A percentile compares a stretch with the other conserved stretches of the same genome.
These are phyloP conservation scores for Exophiala xenobiotica DNA, from an alignment of 2,329 filamentous ascomycete genomes.

Conservation along the genomic window DNA sequence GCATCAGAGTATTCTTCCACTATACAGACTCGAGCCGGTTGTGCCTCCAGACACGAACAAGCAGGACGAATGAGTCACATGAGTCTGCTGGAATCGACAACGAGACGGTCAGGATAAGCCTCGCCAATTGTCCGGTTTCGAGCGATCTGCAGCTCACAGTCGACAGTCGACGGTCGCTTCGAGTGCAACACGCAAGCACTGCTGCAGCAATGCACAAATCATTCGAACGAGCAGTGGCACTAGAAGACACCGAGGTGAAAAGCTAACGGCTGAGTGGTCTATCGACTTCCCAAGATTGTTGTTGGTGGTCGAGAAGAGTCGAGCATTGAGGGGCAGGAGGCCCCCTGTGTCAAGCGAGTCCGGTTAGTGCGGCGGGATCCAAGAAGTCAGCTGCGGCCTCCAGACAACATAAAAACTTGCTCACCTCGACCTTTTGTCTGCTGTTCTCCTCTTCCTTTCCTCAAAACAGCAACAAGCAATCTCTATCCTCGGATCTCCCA, in stretches of 20 bases:
- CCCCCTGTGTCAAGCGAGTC: too few relatives aligned
- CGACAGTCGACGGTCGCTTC: too few relatives aligned
- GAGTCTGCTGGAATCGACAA: background rate
- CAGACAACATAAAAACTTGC: constrained; percentile 20
- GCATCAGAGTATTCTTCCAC: too few relatives aligned
- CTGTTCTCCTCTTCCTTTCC: constrained; percentile 1
- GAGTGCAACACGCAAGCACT: too few relatives aligned
- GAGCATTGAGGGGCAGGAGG: constrained; percentile 2
- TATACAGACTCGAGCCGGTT: too few relatives aligned
- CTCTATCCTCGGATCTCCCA: constrained; percentile 7
- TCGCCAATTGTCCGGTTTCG: too few relatives aligned
- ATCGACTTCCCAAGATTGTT: background rate
- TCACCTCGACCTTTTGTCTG: constrained; percentile 9
- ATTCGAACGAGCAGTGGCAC: background rate
- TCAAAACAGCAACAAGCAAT: constrained; percentile 26
- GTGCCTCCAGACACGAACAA: too few relatives aligned
- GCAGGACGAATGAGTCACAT: background rate
- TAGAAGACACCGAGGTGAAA: background rate
- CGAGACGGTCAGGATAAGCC: background rate
- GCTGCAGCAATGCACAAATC: background rate
- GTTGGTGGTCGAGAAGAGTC: background rate
- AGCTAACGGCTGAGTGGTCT: background rate
- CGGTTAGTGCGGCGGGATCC: constrained; percentile 1
- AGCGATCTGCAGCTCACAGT: too few relatives aligned
- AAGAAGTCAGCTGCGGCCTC: constrained; percentile 1